phyloP scores from a whole-genome alignment of 2,329 filamentous ascomycete genomes.

The Sarocladiaceae sp. region DNA sequence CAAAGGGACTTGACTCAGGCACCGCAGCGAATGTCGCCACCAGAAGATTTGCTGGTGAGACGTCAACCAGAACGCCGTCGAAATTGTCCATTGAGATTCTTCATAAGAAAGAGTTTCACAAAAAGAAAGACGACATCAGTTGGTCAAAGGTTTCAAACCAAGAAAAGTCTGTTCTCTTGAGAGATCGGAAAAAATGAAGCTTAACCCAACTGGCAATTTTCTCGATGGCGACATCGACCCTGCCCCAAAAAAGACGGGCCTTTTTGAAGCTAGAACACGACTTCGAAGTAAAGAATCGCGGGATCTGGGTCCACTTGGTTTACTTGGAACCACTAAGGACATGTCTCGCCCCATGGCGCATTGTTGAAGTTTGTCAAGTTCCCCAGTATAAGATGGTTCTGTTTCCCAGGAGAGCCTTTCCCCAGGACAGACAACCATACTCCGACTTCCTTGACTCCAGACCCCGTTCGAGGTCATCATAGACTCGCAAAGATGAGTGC shows the following conservation, averaged over 20 bases:
- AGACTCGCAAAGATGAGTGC: conserved; percentile 2
- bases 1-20: not conserved
- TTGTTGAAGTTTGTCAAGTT: not conserved
- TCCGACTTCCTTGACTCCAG: not conserved
- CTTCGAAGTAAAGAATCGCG: conserved; percentile 6
- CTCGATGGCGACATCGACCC: conserved; percentile 1
- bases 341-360: not conserved
- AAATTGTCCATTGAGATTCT: no score
- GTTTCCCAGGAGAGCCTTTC: not conserved
- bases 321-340: not conserved
- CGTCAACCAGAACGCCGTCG: no score
- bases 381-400: not conserved
- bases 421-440: not conserved
- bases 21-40: no score
- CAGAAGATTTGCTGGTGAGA: no score
- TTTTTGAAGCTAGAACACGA: conserved; percentile 1
- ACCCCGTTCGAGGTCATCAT: no score
- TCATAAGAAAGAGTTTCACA: no score
- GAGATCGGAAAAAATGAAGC: not conserved
- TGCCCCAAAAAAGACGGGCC: not conserved
- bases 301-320: conserved; percentile 1
- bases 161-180: no score
- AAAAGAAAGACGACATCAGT: no score
- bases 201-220: not conserved
- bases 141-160: no score